Base-by-base conservation (phyloP, 495 filamentous ascomycete species). In the Penicillium mononematosum region DNA sequence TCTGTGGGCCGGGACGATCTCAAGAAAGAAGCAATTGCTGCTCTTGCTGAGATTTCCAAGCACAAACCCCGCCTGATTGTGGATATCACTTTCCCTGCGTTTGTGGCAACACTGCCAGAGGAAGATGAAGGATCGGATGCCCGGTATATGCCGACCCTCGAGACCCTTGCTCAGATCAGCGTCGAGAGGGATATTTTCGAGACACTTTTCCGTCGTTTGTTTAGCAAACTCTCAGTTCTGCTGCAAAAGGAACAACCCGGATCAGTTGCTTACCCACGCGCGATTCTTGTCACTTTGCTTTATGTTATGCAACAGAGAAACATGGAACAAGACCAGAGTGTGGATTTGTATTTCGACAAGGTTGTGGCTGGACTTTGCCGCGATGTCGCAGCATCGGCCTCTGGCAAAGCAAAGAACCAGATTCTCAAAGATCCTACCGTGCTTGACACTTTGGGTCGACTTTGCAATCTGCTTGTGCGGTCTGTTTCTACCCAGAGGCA, bases 81-180 rank as follows among this genome's bases (percentile, higher is more conserved):
- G 69, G 80, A 89, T 48, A 85, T 85, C 31, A 88, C 87, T 0
- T 85, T 91, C 69, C 88, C 88, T 14, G 83, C 83, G 10, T 89
- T 91, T 62, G 83, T 90, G 73, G 87, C 87, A 1, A 80, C 81
- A 27, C 72, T 91, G 2, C 88, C 88, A 4, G 86, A 89, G 45
- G 70, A 72, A 22, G 81, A 81, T 49, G 70, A 78, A 25, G 73
- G 74, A 10, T 64, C 64, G 0, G 73, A 70, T 29, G 60, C 63
- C 19, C 58, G 64, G 4, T 88, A 88, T 61, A 47, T 81, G n/a
- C 66, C 79, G 4, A 85, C 84, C 1, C 70, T 91, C 16, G 88
- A 89, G 63, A 84, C 74, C 1, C 76, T 91, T 46, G 88, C 88
- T 4, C 82, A 88, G 56, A 81, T 91, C 8, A 84, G 83, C 50